Evolutionary conservation across 306 rosid species (phyloP).

Genomic region (Spatholobus suberectus): DNA sequence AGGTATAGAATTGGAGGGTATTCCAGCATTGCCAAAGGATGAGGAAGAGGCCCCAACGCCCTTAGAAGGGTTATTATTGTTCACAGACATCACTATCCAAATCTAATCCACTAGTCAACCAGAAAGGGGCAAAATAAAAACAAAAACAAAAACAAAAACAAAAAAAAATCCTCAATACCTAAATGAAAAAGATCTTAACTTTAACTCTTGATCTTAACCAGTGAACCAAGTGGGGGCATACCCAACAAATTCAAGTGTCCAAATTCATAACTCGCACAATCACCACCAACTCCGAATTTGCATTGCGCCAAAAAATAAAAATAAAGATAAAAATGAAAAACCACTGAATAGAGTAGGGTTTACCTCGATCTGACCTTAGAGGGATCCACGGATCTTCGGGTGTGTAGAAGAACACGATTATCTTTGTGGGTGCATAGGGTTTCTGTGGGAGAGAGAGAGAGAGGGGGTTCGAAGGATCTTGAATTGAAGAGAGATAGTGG

Average conservation of each 20-base stretch:
- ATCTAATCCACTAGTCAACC: slow-evolving; percentile 47
- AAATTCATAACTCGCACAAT: background rate
- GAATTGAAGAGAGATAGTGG: background rate
- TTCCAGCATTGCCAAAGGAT: slow-evolving; percentile 80
- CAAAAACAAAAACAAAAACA: background rate
- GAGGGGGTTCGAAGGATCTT: background rate
- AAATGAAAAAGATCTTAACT: slow-evolving; percentile 39
- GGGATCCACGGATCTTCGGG: slow-evolving; percentile 9
- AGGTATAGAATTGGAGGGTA: slow-evolving; percentile 62
- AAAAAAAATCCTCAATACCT: slow-evolving; percentile 32
- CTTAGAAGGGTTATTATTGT: slow-evolving; percentile 85
- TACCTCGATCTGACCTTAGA: slow-evolving; percentile 54
- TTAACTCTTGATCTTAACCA: slow-evolving; percentile 37
- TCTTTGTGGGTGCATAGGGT: background rate
- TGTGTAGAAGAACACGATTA: slow-evolving; percentile 5
- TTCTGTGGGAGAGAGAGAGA: background rate
- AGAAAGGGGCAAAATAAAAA: background rate
- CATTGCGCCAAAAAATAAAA: background rate
- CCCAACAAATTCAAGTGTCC: slow-evolving; percentile 23
- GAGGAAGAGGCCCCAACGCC: slow-evolving; percentile 81
- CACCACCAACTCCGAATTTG: slow-evolving; percentile 18
- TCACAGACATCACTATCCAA: slow-evolving; percentile 80
- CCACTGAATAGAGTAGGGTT: slow-evolving; percentile 36
- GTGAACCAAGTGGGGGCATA: slow-evolving; percentile 22
- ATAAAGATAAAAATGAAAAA: background rate